A percentile compares a stretch with the other conserved stretches of the same genome.
These are phyloP conservation scores for Cadophora malorum DNA, from an alignment of 2,329 filamentous ascomycete genomes.

Conservation along the genomic window DNA sequence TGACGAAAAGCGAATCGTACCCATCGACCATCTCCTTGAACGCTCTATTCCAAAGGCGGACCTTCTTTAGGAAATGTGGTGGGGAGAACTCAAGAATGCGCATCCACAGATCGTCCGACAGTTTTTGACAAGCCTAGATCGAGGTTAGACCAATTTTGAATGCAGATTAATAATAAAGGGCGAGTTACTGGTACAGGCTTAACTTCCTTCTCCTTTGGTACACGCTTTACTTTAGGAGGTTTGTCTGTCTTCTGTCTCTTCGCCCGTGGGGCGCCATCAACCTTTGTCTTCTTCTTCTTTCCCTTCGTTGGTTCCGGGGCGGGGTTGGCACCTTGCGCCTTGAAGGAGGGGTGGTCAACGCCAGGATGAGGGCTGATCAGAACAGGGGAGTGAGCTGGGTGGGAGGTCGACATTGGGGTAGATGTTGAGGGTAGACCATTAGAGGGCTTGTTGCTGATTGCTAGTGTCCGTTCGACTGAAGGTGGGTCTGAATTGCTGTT, in stretches of 20 bases:
- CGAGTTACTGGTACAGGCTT: constrained; percentile 35
- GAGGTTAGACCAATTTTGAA: constrained; percentile 23
- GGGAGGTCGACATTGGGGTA: not conserved
- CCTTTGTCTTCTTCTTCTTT: constrained; percentile 23
- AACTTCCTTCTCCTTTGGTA: constrained; percentile 28
- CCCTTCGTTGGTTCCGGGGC: not conserved
- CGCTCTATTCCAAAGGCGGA: constrained; percentile 36
- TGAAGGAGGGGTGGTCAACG: not conserved
- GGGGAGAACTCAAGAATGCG: constrained; percentile 43
- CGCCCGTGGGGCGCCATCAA: constrained; percentile 8
- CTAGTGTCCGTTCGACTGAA: constrained; percentile 3
- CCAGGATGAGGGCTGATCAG: constrained; percentile 17
- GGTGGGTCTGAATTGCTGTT: constrained; percentile 15
- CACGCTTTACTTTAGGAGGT: constrained; percentile 7
- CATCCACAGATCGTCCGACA: constrained; percentile 38
- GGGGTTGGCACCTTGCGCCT: not conserved
- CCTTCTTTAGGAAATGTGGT: constrained; percentile 42
- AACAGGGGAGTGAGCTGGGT: constrained; percentile 9
- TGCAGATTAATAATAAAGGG: not conserved
- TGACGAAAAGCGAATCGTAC: constrained; percentile 40
- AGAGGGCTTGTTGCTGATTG: constrained; percentile 1
- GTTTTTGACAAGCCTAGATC: constrained; percentile 27
- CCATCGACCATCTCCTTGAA: constrained; percentile 36
- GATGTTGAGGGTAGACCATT: not conserved
- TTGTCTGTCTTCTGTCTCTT: constrained; percentile 19